phyloP scores from a whole-genome alignment of 345 rosid genomes.

The Excoecaria agallocha region DNA sequence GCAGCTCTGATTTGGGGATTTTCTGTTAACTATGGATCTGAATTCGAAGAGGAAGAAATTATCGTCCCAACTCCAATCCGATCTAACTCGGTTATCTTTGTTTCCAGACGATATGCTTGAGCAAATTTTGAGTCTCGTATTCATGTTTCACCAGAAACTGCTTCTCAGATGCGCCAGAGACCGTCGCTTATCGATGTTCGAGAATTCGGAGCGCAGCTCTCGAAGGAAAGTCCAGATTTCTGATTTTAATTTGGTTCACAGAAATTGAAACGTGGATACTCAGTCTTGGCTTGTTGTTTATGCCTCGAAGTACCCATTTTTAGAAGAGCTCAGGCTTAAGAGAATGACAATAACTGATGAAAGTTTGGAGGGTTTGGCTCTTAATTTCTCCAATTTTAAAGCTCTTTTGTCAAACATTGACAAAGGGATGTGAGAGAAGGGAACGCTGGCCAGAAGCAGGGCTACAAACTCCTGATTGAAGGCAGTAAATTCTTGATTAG shows the following conservation, averaged over 20 bases:
- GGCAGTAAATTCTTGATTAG: too few species aligned
- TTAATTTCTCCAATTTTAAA: slow-evolving; percentile 46
- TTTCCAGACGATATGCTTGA: slow-evolving; percentile 70
- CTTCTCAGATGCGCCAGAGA: slow-evolving; percentile 62
- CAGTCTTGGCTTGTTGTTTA: slow-evolving; percentile 56
- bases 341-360: slow-evolving; percentile 62
- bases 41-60: slow-evolving; percentile 33
- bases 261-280: slow-evolving; percentile 64
- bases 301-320: slow-evolving; percentile 45
- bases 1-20: too few species aligned
- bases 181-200: slow-evolving; percentile 51
- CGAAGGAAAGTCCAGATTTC: slow-evolving; percentile 73
- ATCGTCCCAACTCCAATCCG: slow-evolving; percentile 14
- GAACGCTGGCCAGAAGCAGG: too few species aligned
- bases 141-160: slow-evolving; percentile 64
- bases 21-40: slow-evolving; percentile 21
- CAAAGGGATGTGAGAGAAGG: too few species aligned
- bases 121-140: slow-evolving; percentile 47
- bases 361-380: slow-evolving; percentile 53
- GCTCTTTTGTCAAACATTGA: too few species aligned
- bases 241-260: slow-evolving; percentile 64
- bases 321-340: slow-evolving; percentile 64
- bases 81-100: slow-evolving; percentile 24
- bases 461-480: too few species aligned
- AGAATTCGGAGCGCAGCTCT: slow-evolving; percentile 50